Percentiles rank a stretch among this genome's conserved stretches.
Conservation (phyloP, 2,329 filamentous ascomycete species). For the Phaeomoniella chlamydospora region DNA sequence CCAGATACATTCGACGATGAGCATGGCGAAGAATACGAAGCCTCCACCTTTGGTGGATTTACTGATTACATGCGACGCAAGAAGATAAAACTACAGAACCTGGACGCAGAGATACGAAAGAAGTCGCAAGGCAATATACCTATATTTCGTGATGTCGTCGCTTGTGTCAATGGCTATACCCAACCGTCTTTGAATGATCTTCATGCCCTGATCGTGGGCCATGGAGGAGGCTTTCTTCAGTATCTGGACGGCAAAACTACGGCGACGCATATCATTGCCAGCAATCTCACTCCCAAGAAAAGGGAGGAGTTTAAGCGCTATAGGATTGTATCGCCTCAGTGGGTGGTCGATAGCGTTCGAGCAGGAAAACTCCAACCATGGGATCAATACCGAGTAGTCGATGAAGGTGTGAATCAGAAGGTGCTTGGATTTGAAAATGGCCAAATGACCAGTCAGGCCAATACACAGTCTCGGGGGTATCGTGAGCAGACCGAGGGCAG, state of each 20-base stretch:
- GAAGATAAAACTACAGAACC: constrained; percentile 92
- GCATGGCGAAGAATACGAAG: constrained; percentile 78
- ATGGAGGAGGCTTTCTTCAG: constrained; percentile 91
- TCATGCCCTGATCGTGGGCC: constrained; percentile 71
- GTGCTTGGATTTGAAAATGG: constrained; percentile 52
- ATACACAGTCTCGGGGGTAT: constrained; percentile 50
- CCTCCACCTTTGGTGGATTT: constrained; percentile 78
- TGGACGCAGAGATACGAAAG: constrained; percentile 68
- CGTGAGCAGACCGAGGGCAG: constrained; percentile 67
- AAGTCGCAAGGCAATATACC: constrained; percentile 55
- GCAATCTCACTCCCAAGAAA: constrained; percentile 82
- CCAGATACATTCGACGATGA: constrained; percentile 63
- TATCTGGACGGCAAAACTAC: constrained; percentile 90
- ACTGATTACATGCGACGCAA: constrained; percentile 86
- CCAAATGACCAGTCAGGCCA: constrained; percentile 52
- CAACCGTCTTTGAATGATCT: constrained; percentile 84
- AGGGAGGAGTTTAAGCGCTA: constrained; percentile 75
- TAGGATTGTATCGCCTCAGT: constrained; percentile 84
- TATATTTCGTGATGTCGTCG: constrained; percentile 83
- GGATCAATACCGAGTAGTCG: constrained; percentile 69
- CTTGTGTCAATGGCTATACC: constrained; percentile 89
- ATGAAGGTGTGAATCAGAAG: constrained; percentile 72
- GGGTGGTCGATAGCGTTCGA: constrained; percentile 80
- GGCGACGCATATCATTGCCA: constrained; percentile 91
- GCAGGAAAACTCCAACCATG: constrained; percentile 74